Conservation (phyloP, 1,284 basidiomycete genomes). For the Chalciporus sp. region DNA sequence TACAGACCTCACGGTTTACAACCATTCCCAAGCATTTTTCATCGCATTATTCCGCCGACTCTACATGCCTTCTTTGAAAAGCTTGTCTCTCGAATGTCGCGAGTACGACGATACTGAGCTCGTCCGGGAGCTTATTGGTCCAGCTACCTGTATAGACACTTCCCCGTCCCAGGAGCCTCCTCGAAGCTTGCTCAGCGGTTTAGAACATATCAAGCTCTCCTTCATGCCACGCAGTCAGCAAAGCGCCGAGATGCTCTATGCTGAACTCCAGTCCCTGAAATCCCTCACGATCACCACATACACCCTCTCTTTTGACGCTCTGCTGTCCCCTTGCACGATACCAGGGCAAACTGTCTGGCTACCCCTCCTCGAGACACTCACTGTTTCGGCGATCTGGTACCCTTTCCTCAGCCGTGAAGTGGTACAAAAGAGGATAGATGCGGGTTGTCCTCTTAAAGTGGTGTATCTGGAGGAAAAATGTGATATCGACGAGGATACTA, state of each 20-base stretch:
- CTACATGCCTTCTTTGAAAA: conserved; percentile 48
- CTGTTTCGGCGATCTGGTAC: conserved; percentile 37
- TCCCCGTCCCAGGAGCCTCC: conserved; percentile 39
- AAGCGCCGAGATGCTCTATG: conserved; percentile 42
- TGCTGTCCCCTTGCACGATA: conserved; percentile 36
- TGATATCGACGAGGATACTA: too few species aligned
- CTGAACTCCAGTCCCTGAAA: conserved; percentile 45
- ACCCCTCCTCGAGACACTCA: conserved; percentile 45
- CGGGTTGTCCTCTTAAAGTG: too few species aligned
- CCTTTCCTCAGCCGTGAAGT: too few species aligned
- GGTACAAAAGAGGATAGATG: too few species aligned
- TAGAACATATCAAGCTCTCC: conserved; percentile 52
- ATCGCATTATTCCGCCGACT: conserved; percentile 49
- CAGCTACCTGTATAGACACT: conserved; percentile 22
- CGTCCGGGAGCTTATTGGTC: conserved; percentile 40
- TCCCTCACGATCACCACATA: conserved; percentile 42
- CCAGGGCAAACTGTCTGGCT: conserved; percentile 9
- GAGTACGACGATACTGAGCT: conserved; percentile 50
- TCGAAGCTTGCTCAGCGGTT: conserved; percentile 40
- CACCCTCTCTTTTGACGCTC: conserved; percentile 35
- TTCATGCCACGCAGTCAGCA: conserved; percentile 44
- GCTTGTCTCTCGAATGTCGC: conserved; percentile 52
- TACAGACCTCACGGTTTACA: conserved; percentile 48
- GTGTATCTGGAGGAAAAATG: too few species aligned
- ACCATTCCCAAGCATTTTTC: conserved; percentile 46